Evolutionary conservation across 148 eudicot genomes (phyloP).

Genomic region (Camellia lanceoleosa): DNA sequence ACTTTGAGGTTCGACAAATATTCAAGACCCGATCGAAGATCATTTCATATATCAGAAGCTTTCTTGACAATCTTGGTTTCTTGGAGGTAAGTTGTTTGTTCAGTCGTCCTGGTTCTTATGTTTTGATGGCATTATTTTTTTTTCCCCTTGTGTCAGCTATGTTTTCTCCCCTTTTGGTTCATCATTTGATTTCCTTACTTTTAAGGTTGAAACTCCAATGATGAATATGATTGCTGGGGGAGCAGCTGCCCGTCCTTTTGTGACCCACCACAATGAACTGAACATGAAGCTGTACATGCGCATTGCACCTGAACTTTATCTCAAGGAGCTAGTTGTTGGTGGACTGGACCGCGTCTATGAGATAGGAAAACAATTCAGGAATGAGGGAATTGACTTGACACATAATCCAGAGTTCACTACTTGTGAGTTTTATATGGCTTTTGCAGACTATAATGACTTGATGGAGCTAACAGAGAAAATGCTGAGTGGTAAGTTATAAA

Average conservation of each 20-base stretch:
- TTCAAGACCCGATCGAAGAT: constrained; percentile 73
- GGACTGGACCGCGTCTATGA: constrained; percentile 94
- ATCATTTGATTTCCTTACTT: background rate
- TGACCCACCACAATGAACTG: constrained; percentile 90
- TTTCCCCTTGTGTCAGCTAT: background rate
- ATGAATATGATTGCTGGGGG: constrained; percentile 99
- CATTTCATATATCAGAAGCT: constrained; percentile 63
- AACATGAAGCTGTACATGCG: constrained; percentile 92
- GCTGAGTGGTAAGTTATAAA: constrained; percentile 66
- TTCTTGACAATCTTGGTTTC: constrained; percentile 71
- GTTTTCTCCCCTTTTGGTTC: background rate
- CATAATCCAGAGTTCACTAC: constrained; percentile 98
- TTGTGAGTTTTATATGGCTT: constrained; percentile 97
- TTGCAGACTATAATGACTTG: constrained; percentile 91
- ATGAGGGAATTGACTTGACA: constrained; percentile 94
- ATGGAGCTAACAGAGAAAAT: constrained; percentile 86
- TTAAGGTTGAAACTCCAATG: constrained; percentile 93
- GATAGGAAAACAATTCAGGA: constrained; percentile 94
- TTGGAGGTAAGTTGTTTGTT: constrained; percentile 54
- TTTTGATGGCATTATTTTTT: background rate
- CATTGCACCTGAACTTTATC: constrained; percentile 92
- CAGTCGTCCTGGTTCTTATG: background rate
- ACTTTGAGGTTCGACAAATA: constrained; percentile 71
- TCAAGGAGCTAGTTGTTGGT: constrained; percentile 91
- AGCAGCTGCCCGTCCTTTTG: constrained; percentile 98